A percentile compares a stretch with the other conserved stretches of the same genome.
phyloP scores from a whole-genome alignment of 1,284 basidiomycete species.

The Cryptococcus sp. region DNA sequence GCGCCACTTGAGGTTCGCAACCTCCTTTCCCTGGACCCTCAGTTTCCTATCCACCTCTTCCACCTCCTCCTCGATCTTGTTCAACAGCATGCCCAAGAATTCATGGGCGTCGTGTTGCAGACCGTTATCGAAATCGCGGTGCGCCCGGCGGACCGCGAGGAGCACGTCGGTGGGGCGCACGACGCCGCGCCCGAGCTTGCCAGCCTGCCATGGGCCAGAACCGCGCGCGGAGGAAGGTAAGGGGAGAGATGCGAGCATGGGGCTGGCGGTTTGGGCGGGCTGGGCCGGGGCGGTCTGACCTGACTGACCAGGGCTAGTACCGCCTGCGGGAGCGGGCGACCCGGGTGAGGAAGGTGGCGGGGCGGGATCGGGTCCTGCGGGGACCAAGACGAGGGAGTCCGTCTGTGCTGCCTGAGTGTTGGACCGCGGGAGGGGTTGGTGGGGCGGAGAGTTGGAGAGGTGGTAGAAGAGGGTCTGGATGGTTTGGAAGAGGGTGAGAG shows the following conservation, averaged over 20 bases:
- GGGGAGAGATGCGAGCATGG: slow-evolving; percentile 44
- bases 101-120: slow-evolving; percentile 97
- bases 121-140: slow-evolving; percentile 77
- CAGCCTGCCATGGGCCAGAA: slow-evolving; percentile 46
- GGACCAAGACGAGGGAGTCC: slow-evolving; percentile 27
- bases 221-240: slow-evolving; percentile 44
- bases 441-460: slow-evolving; percentile 54
- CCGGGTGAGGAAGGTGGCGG: slow-evolving; percentile 3
- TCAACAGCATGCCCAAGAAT: slow-evolving; percentile 91
- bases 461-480: slow-evolving; percentile 84
- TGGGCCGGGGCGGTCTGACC: no score
- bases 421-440: slow-evolving; percentile 33
- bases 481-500: slow-evolving; percentile 79
- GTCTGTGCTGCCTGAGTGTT: slow-evolving; percentile 18
- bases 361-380: slow-evolving; percentile 7
- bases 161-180: slow-evolving; percentile 84
- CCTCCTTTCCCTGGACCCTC: slow-evolving; percentile 25
- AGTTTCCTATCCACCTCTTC: slow-evolving; percentile 59
- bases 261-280: slow-evolving; percentile 28
- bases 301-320: slow-evolving; percentile 43
- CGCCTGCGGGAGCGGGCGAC: slow-evolving; percentile 4
- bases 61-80: slow-evolving; percentile 89
- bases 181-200: slow-evolving; percentile 66
- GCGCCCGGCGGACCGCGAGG: slow-evolving; percentile 81
- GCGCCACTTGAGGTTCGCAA: slow-evolving; percentile 36